A percentile compares a stretch with the other conserved stretches of the same genome.
Evolutionary conservation across 352 stramenopile species (phyloP).

Genomic region (Phytophthora colocasiae): DNA sequence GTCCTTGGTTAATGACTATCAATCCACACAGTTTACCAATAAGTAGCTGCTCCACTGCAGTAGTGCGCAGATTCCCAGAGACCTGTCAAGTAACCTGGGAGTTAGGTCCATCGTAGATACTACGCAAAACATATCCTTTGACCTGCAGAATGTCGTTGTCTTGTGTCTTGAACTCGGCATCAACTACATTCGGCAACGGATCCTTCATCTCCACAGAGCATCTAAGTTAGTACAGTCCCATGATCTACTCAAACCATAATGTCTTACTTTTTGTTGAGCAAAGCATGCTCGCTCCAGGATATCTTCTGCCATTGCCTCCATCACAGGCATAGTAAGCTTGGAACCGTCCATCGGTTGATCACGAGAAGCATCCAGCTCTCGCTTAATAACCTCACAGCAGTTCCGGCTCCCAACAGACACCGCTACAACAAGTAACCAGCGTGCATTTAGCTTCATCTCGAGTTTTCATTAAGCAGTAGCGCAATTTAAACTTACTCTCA

Average conservation of each 20-base stretch:
- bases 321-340: constrained; percentile 15
- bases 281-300: constrained; percentile 84
- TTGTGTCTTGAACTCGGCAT: constrained; percentile 55
- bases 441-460: neutral
- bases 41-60: constrained; percentile 57
- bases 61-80: constrained; percentile 43
- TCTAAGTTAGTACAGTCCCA: neutral
- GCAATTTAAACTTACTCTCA: constrained; percentile 45
- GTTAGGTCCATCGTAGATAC: neutral
- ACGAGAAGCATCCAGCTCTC: constrained; percentile 32
- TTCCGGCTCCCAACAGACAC: constrained; percentile 49
- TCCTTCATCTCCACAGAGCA: constrained; percentile 28
- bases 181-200: constrained; percentile 42
- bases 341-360: constrained; percentile 36
- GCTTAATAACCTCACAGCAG: constrained; percentile 52
- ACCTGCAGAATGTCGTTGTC: constrained; percentile 46
- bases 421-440: constrained; percentile 32
- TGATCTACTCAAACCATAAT: neutral
- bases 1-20: neutral
- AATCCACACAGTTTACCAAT: constrained; percentile 34
- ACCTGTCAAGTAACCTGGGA: constrained; percentile 34
- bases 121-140: neutral
- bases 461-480: neutral
- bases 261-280: constrained; percentile 54
- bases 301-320: constrained; percentile 52